These are phyloP conservation scores for Theileria sp. DNA, from an alignment of 169 alveolate genomes.

Conservation along the genomic window DNA sequence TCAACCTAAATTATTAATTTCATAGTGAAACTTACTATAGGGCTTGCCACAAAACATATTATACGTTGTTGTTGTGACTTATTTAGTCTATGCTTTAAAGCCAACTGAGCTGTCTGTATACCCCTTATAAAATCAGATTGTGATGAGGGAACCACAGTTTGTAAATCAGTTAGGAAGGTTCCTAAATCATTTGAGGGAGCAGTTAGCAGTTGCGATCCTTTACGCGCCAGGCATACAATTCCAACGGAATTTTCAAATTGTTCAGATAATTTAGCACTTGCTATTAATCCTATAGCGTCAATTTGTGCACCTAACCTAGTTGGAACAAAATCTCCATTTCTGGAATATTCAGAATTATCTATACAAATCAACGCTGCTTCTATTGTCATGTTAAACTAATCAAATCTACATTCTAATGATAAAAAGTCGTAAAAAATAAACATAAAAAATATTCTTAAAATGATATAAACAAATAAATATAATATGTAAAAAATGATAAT, in stretches of 20 bases:
- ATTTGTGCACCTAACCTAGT: slow-evolving; percentile 87
- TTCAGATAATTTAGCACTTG: slow-evolving; percentile 63
- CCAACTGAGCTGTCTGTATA: slow-evolving; percentile 91
- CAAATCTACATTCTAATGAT: not conserved
- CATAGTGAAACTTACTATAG: slow-evolving; percentile 67
- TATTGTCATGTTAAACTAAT: slow-evolving; percentile 82
- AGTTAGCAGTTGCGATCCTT: slow-evolving; percentile 86
- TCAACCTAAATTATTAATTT: slow-evolving; percentile 10
- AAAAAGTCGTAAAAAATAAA: not conserved
- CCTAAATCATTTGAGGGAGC: slow-evolving; percentile 93
- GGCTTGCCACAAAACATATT: slow-evolving; percentile 94
- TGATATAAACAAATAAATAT: not conserved
- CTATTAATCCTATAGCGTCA: slow-evolving; percentile 78
- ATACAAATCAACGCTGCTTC: slow-evolving; percentile 94
- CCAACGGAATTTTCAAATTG: slow-evolving; percentile 94
- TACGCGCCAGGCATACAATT: slow-evolving; percentile 92
- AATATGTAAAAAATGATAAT: not conserved
- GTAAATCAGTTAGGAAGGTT: slow-evolving; percentile 79
- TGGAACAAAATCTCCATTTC: slow-evolving; percentile 94
- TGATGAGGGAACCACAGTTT: slow-evolving; percentile 82
- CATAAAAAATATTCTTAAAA: not conserved
- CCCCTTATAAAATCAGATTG: slow-evolving; percentile 87
- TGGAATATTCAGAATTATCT: slow-evolving; percentile 95
- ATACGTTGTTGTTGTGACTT: slow-evolving; percentile 92
- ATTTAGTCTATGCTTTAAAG: slow-evolving; percentile 94